Conservation (phyloP, 2,329 filamentous ascomycete species). For the Fusarium circinatum region DNA sequence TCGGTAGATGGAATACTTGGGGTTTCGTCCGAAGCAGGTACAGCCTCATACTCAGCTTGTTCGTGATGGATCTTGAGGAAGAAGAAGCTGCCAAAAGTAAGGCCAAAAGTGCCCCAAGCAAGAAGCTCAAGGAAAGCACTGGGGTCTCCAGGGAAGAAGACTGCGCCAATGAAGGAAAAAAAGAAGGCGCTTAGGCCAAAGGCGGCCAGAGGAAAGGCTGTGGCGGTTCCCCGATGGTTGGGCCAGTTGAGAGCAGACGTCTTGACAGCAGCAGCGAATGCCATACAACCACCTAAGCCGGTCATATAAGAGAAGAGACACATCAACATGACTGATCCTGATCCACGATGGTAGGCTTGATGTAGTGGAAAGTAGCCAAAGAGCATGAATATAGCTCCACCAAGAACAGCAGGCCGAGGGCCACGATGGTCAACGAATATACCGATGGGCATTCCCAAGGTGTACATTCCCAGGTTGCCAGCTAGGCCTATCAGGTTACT, state of each 20-base stretch:
- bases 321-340: constrained; percentile 68
- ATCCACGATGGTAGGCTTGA: constrained; percentile 76
- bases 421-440: constrained; percentile 86
- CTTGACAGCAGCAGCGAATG: constrained; percentile 91
- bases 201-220: constrained; percentile 89
- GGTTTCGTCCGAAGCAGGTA: constrained; percentile 53
- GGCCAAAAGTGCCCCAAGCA: constrained; percentile 78
- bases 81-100: constrained; percentile 82
- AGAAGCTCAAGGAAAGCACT: constrained; percentile 83
- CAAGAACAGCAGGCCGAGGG: constrained; percentile 79
- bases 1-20: constrained; percentile 20
- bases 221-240: constrained; percentile 89
- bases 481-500: constrained; percentile 89
- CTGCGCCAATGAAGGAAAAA: constrained; percentile 82
- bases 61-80: constrained; percentile 80
- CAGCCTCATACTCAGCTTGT: constrained; percentile 65
- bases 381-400: constrained; percentile 77
- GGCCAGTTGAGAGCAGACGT: constrained; percentile 91
- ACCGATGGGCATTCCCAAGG: constrained; percentile 87
- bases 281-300: constrained; percentile 88
- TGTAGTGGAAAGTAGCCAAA: constrained; percentile 89
- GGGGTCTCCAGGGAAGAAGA: constrained; percentile 86
- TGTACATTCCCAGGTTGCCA: constrained; percentile 94
- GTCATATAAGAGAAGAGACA: constrained; percentile 89
- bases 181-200: constrained; percentile 97